Evolutionary conservation across 2,329 filamentous ascomycete genomes (phyloP).

Genomic region (Stagonosporopsis tanaceti): DNA sequence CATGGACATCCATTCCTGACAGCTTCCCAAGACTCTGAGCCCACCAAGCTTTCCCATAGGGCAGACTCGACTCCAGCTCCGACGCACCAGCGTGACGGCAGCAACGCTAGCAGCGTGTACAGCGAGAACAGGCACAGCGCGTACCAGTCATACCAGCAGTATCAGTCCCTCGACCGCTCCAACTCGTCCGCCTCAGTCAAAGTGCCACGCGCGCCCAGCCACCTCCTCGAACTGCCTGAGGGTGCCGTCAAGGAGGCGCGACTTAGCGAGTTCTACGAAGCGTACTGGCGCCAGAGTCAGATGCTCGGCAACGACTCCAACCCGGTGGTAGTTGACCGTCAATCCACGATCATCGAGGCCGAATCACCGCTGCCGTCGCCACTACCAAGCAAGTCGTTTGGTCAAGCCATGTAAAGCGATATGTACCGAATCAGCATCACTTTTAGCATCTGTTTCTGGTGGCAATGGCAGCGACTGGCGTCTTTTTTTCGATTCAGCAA

Average conservation of each 20-base stretch:
- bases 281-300: conserved; percentile 44
- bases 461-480: conserved; percentile 8
- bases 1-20: conserved; percentile 35
- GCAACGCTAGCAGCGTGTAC: conserved; percentile 46
- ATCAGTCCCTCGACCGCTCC: conserved; percentile 15
- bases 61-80: conserved; percentile 12
- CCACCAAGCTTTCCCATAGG: background rate
- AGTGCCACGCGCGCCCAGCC: conserved; percentile 28
- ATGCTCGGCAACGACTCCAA: conserved; percentile 21
- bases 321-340: conserved; percentile 24
- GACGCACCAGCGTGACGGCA: conserved; percentile 39
- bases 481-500: conserved; percentile 5
- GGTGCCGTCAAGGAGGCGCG: conserved; percentile 31
- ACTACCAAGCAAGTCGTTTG: conserved; percentile 21
- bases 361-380: conserved; percentile 40
- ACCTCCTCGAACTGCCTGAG: conserved; percentile 22
- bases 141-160: conserved; percentile 28
- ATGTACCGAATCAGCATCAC: background rate
- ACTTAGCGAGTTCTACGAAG: conserved; percentile 52
- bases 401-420: conserved; percentile 14
- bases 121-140: conserved; percentile 38
- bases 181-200: conserved; percentile 30
- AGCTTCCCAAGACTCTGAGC: conserved; percentile 31
- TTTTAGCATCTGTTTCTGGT: background rate
- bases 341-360: conserved; percentile 41